Evolutionary conservation across 2,329 filamentous ascomycete species (phyloP), one percentile per base, ranked within the genome.

Genomic region (Emydomyces testavorans): DNA sequence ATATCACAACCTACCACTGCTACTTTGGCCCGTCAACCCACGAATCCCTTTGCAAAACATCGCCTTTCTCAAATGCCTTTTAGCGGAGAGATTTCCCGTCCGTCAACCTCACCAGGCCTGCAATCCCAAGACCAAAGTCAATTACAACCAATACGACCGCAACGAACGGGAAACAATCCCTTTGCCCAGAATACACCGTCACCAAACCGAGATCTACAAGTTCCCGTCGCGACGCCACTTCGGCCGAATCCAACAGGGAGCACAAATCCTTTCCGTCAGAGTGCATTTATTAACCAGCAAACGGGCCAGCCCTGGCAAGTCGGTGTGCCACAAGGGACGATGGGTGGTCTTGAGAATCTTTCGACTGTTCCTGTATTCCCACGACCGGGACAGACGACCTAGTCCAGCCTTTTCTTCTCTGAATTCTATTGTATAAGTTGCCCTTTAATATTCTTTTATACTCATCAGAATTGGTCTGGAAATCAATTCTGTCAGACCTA

Each of bases 181-280:
- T 85, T 85, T 59, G 76, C 80, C 16, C 76, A 79, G 38, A 74
- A 71, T 45, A 61, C 68, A 1, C 66, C 73, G 15, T 66, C 73
- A 28, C 60, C 60, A 38, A 58, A 60, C 44, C 59, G 64, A 36
- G 60, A 66, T 38, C 58, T 60, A 32, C 58, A 58, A 41, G 58
- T 66, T 15, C 64, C 66, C 20, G 53, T 67, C 6, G 59, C 63
- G 2, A 63, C 65, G n/a, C 62, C 74, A 41, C 68, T 92, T 4
- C 75, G 76, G 46, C 79, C 87, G 1, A 87, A 90, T 59, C 77
- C 83, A 1, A 95, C 89, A 0, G 89, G 88, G 6, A 87, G 79
- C 59, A 95, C 89, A 1, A 98, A 98, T 59, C 92, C 92, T 0
- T 96, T 96, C 75, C 78, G 92, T 13, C 88, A 96, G 61, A 86